Conservation (phyloP, 2,329 filamentous ascomycete species). For the Fusarium humuli region DNA sequence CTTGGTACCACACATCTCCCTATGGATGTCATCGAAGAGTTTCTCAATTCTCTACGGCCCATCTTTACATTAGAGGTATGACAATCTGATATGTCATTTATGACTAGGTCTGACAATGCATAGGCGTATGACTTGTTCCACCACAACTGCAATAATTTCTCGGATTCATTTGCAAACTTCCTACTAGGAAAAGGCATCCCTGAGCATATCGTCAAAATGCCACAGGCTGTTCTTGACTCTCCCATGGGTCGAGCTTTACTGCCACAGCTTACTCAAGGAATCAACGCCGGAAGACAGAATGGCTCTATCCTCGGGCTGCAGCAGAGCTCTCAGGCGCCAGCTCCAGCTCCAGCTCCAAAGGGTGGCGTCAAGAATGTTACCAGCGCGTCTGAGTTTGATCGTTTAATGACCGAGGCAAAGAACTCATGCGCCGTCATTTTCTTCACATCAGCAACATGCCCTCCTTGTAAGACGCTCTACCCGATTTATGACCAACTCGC, state of each 20-base stretch:
- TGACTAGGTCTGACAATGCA: neutral
- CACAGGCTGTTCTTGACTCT: constrained; percentile 84
- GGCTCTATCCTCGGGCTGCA: constrained; percentile 67
- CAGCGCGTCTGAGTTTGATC: constrained; percentile 52
- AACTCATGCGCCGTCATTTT: constrained; percentile 84
- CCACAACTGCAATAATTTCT: constrained; percentile 99
- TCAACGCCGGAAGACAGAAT: constrained; percentile 61
- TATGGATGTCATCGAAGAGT: constrained; percentile 85
- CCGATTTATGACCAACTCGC: constrained; percentile 85
- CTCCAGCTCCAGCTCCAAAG: constrained; percentile 35
- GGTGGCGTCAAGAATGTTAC: constrained; percentile 69
- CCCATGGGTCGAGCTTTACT: constrained; percentile 90
- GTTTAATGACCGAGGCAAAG: constrained; percentile 65
- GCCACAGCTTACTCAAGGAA: constrained; percentile 71
- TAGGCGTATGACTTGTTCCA: constrained; percentile 88
- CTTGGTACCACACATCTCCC: constrained; percentile 84
- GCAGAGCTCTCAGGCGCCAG: constrained; percentile 49
- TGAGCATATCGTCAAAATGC: constrained; percentile 84
- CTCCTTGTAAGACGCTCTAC: constrained; percentile 85
- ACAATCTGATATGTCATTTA: neutral
- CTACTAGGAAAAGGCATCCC: constrained; percentile 90
- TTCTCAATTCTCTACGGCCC: constrained; percentile 82
- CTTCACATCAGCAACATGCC: constrained; percentile 90
- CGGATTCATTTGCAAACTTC: constrained; percentile 91
- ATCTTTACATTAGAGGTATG: constrained; percentile 83